These are phyloP conservation scores for Amanita fuliginea DNA, from an alignment of 768 basidiomycete genomes.

Conservation along the genomic window DNA sequence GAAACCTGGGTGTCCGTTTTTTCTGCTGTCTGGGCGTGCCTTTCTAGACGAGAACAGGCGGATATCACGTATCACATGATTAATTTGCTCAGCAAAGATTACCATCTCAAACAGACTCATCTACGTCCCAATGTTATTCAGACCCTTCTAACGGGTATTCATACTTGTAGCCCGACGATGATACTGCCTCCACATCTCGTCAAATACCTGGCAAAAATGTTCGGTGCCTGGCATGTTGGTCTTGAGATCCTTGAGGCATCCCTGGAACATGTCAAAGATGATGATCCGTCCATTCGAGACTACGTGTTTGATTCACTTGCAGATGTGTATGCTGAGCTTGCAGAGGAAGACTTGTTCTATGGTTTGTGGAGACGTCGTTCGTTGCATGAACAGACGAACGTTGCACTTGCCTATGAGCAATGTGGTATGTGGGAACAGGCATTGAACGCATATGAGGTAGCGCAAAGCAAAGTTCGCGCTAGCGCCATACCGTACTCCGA, in stretches of 20 bases:
- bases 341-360: slow-evolving; percentile 96
- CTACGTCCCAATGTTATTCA: slow-evolving; percentile 88
- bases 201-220: slow-evolving; percentile 94
- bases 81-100: slow-evolving; percentile 84
- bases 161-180: slow-evolving; percentile 81
- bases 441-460: slow-evolving; percentile 76
- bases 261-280: slow-evolving; percentile 70
- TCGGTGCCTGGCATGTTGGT: slow-evolving; percentile 89
- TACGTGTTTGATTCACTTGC: slow-evolving; percentile 84
- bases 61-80: slow-evolving; percentile 88
- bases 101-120: slow-evolving; percentile 82
- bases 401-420: slow-evolving; percentile 84
- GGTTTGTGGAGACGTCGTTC: slow-evolving; percentile 90
- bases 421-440: slow-evolving; percentile 97
- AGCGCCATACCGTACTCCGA: slow-evolving; percentile 87
- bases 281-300: slow-evolving; percentile 71
- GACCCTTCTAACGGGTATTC: slow-evolving; percentile 75
- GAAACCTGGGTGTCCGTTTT: slow-evolving; percentile 85
- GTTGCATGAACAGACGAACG: slow-evolving; percentile 83
- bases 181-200: slow-evolving; percentile 88
- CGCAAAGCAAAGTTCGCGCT: slow-evolving; percentile 74
- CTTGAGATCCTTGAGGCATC: slow-evolving; percentile 77
- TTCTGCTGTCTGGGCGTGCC: slow-evolving; percentile 73
- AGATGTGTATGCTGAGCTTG: slow-evolving; percentile 91
- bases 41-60: slow-evolving; percentile 78